Conservation (phyloP, 768 basidiomycete genomes). For the Serendipita sp. region DNA sequence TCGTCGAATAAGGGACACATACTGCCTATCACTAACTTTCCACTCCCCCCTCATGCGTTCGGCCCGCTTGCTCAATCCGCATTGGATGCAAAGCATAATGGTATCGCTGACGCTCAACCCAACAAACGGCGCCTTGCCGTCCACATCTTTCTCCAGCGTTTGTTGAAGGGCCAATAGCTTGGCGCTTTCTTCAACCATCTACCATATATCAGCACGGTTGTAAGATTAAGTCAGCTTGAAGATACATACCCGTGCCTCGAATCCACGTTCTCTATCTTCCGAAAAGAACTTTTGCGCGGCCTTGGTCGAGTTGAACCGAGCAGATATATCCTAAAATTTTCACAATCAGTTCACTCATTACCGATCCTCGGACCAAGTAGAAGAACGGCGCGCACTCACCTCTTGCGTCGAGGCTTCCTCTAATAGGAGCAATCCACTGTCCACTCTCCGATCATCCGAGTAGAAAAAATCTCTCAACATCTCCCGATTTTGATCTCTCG, state of each 20-base stretch:
- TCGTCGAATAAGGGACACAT: slow-evolving; percentile 11
- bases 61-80: slow-evolving; percentile 70
- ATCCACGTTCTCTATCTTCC: slow-evolving; percentile 80
- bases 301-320: slow-evolving; percentile 56
- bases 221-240: not conserved
- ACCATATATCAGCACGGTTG: not conserved
- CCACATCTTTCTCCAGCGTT: slow-evolving; percentile 70
- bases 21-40: slow-evolving; percentile 93
- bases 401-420: slow-evolving; percentile 59
- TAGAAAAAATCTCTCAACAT: slow-evolving; percentile 95
- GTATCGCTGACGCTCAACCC: slow-evolving; percentile 80
- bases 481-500: slow-evolving; percentile 74
- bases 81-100: slow-evolving; percentile 57
- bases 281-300: slow-evolving; percentile 84
- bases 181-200: slow-evolving; percentile 86
- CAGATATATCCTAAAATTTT: slow-evolving; percentile 43
- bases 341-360: not conserved
- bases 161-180: slow-evolving; percentile 70
- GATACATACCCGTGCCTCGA: slow-evolving; percentile 67
- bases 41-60: slow-evolving; percentile 82
- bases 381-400: slow-evolving; percentile 26
- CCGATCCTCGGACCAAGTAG: not conserved
- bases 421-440: slow-evolving; percentile 77
- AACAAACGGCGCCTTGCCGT: slow-evolving; percentile 63
- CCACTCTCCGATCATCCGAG: slow-evolving; percentile 87